phyloP scores from a whole-genome alignment of 495 filamentous ascomycete species.

The Neurospora pannonica region DNA sequence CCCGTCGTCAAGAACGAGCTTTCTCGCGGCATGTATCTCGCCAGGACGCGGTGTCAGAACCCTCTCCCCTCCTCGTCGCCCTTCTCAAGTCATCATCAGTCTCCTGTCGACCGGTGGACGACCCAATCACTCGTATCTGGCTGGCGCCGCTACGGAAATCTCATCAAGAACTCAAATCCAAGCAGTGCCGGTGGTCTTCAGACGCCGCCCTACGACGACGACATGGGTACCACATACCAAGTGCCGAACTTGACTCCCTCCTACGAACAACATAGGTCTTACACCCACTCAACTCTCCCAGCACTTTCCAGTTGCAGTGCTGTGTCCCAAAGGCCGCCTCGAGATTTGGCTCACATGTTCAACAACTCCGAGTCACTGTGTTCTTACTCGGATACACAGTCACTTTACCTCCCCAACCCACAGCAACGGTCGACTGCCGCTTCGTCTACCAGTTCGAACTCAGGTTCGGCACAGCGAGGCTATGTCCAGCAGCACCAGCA shows the following conservation, averaged over 20 bases:
- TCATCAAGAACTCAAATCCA: not conserved
- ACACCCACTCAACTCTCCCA: constrained; percentile 1
- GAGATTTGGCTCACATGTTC: not conserved
- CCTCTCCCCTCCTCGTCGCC: not conserved
- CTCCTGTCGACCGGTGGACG: not conserved
- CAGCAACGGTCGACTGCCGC: not conserved
- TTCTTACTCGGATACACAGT: constrained; percentile 8
- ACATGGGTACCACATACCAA: constrained; percentile 40
- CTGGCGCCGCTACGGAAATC: not conserved
- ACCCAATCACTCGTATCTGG: not conserved
- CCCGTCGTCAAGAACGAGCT: not conserved
- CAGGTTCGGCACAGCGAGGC: not conserved
- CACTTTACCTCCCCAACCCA: not conserved
- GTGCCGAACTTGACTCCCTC: constrained; percentile 26
- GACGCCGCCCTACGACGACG: constrained; percentile 40
- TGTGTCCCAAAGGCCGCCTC: not conserved
- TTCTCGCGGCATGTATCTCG: not conserved
- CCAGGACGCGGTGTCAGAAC: not conserved
- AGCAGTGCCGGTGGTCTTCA: constrained; percentile 27
- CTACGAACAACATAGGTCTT: constrained; percentile 27
- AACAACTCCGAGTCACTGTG: not conserved
- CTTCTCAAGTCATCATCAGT: not conserved
- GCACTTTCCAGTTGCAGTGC: not conserved
- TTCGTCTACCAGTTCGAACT: not conserved
- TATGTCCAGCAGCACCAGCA: not conserved